phyloP scores from a whole-genome alignment of 2,329 filamentous ascomycete species.

The Venturia asperata region DNA sequence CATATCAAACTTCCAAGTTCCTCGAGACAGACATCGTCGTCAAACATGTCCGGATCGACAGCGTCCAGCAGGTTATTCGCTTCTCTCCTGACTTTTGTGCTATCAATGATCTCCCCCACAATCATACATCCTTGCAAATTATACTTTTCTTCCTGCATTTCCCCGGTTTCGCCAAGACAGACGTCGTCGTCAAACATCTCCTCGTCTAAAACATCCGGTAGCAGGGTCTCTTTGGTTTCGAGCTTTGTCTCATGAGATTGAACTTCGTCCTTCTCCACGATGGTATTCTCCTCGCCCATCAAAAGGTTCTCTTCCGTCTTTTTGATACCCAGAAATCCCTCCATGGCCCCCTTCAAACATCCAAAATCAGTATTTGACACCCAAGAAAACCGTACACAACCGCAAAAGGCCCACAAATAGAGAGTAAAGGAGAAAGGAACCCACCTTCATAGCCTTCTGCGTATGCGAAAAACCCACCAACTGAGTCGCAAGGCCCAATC shows the following conservation, averaged over 20 bases:
- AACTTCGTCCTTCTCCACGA: background rate
- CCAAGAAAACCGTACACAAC: background rate
- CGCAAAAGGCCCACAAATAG: background rate
- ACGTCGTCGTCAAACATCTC: background rate
- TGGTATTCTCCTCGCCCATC: background rate
- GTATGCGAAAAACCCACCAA: constrained; percentile 34
- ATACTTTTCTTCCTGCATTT: no score
- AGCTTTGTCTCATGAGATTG: background rate
- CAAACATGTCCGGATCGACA: background rate
- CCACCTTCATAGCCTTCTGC: constrained; percentile 32
- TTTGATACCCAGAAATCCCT: background rate
- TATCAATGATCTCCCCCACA: no score
- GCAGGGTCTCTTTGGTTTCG: background rate
- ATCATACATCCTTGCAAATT: no score
- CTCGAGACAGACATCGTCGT: constrained; percentile 2
- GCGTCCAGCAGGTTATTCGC: no score
- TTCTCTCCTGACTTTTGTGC: no score
- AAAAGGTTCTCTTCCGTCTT: constrained; percentile 1
- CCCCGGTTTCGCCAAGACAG: no score
- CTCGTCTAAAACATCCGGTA: background rate
- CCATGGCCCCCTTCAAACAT: constrained; percentile 29
- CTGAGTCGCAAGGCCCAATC: constrained; percentile 34
- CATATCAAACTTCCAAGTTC: background rate
- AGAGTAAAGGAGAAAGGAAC: background rate
- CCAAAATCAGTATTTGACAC: background rate